Evolutionary conservation across 257 asterid genomes (phyloP).

Genomic region (Solanum tarijense): DNA sequence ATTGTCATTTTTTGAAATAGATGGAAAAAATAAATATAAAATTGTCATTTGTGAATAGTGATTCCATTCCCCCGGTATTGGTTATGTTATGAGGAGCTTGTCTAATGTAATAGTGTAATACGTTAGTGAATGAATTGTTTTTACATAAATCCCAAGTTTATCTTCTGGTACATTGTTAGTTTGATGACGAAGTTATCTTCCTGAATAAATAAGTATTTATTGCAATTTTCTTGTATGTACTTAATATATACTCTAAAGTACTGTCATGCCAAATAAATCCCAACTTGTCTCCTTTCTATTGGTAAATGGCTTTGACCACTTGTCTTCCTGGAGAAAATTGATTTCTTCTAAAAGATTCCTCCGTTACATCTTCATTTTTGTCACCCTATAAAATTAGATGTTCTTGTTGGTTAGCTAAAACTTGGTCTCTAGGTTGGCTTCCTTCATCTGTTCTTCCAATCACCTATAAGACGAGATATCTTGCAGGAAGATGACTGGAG

Average conservation of each 20-base stretch:
- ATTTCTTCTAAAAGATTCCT: not conserved
- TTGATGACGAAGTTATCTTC: not conserved
- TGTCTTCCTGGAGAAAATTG: not conserved
- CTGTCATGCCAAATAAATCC: not conserved
- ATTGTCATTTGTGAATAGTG: not conserved
- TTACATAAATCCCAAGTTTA: not conserved
- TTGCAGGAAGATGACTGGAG: not conserved
- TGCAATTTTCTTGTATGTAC: not conserved
- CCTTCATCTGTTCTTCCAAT: not conserved
- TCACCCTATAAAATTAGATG: not conserved
- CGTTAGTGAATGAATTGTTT: not conserved
- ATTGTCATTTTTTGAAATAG: not conserved
- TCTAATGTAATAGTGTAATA: not conserved
- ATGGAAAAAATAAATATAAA: not conserved
- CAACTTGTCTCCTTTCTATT: not conserved
- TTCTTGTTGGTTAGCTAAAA: not conserved
- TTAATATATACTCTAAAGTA: not conserved
- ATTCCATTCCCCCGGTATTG: not conserved
- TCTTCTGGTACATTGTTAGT: not conserved
- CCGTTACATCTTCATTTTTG: not conserved
- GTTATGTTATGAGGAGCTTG: not conserved
- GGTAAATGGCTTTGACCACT: not conserved
- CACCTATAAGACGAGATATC: not conserved
- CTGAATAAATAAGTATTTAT: not conserved
- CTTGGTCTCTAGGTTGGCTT: not conserved